These are phyloP conservation scores for Gracilariopsis chorda DNA, from an alignment of 23 red algal species.

Conservation along the genomic window DNA sequence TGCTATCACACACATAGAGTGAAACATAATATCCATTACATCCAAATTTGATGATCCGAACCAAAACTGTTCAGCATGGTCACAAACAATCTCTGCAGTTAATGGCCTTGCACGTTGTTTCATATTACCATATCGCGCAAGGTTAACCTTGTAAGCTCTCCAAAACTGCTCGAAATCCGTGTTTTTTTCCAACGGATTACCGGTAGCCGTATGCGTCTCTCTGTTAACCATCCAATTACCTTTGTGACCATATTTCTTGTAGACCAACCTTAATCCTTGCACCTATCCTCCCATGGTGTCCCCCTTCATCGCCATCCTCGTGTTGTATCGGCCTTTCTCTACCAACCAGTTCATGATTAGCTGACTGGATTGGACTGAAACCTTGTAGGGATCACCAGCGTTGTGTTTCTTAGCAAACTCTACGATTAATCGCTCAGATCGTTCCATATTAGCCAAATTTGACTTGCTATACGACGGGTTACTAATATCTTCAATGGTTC, in stretches of 20 bases:
- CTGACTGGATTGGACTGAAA: not conserved
- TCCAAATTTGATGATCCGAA: not conserved
- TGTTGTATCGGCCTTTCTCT: not conserved
- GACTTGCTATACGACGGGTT: not conserved
- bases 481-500: not conserved
- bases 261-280: not conserved
- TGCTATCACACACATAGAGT: no score
- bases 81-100: slow-evolving; percentile 2
- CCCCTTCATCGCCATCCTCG: not conserved
- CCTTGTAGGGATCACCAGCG: not conserved
- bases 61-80: slow-evolving; percentile 9
- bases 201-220: not conserved
- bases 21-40: no score
- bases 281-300: not conserved
- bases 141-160: not conserved
- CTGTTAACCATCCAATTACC: not conserved
- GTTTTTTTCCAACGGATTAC: not conserved
- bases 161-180: not conserved
- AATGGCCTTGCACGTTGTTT: not conserved
- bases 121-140: not conserved
- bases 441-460: not conserved
- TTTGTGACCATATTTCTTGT: not conserved
- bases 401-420: not conserved
- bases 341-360: not conserved
- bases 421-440: not conserved